Evolutionary conservation across 306 rosid species (phyloP).

Genomic region (Vachellia collinsii): DNA sequence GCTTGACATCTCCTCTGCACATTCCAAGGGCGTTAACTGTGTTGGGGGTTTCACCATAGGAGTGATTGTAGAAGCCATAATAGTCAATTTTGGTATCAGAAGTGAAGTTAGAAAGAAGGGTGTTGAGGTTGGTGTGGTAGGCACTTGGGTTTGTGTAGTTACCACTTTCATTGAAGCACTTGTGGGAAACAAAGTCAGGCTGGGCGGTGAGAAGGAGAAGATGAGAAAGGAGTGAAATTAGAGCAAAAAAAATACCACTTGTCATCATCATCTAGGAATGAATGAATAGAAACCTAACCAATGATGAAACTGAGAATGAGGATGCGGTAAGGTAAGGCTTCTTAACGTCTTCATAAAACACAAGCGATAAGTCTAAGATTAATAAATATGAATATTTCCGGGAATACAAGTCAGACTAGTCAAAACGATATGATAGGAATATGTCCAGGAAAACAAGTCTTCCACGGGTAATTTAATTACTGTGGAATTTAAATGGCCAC

Average conservation of each 20-base stretch:
- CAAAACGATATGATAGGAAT: too few relatives aligned
- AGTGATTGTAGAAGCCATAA: conserved; percentile 1
- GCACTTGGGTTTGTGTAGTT: neutral
- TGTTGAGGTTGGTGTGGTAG: neutral
- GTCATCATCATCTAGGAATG: neutral
- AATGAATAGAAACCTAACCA: neutral
- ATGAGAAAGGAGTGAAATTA: conserved; percentile 10
- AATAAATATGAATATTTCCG: too few relatives aligned
- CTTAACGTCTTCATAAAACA: neutral
- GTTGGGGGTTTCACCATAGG: neutral
- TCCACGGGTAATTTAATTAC: too few relatives aligned
- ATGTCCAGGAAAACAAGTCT: too few relatives aligned
- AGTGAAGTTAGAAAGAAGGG: conserved; percentile 4
- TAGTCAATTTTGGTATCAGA: neutral
- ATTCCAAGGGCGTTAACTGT: neutral
- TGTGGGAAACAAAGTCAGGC: neutral
- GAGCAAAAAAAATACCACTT: neutral
- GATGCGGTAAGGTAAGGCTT: neutral
- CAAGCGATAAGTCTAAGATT: neutral
- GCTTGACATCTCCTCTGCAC: conserved; percentile 32
- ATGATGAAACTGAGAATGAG: neutral
- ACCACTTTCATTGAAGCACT: conserved; percentile 1
- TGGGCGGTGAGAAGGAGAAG: neutral
- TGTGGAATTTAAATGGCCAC: too few relatives aligned
- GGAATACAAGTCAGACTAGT: neutral